These are phyloP conservation scores for Crepidotus variabilis DNA, from an alignment of 768 basidiomycete genomes.

Conservation along the genomic window DNA sequence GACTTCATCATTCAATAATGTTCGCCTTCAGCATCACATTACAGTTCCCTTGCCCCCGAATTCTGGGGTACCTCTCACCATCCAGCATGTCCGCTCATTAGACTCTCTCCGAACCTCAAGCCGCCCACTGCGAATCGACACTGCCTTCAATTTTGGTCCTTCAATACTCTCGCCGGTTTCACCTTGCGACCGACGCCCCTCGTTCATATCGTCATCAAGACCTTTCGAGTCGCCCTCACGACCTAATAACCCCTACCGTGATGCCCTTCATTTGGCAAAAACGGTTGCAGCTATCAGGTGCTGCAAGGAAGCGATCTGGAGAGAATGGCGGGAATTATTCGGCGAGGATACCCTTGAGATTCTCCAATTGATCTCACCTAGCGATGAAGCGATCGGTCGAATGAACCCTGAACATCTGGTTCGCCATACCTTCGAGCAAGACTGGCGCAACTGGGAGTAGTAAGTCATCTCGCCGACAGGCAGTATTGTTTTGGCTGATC, in stretches of 20 bases:
- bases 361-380: slow-evolving; percentile 31
- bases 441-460: slow-evolving; percentile 72
- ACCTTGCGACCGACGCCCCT: not conserved
- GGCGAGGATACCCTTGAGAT: slow-evolving; percentile 33
- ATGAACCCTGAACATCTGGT: slow-evolving; percentile 9
- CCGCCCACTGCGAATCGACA: slow-evolving; percentile 7
- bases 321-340: slow-evolving; percentile 53
- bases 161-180: slow-evolving; percentile 9
- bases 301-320: slow-evolving; percentile 71
- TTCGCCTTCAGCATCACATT: slow-evolving; percentile 44
- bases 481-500: too few relatives aligned
- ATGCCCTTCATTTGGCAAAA: slow-evolving; percentile 64
- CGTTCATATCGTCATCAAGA: slow-evolving; percentile 3
- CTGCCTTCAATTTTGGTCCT: slow-evolving; percentile 21
- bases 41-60: slow-evolving; percentile 56
- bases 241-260: slow-evolving; percentile 24
- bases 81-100: slow-evolving; percentile 19
- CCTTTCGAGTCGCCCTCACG: not conserved
- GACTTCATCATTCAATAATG: slow-evolving; percentile 46
- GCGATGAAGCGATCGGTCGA: slow-evolving; percentile 18
- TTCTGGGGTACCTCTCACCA: slow-evolving; percentile 19
- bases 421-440: slow-evolving; percentile 59
- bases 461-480: slow-evolving; percentile 26
- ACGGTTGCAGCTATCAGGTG: slow-evolving; percentile 51
- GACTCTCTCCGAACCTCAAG: slow-evolving; percentile 17